A percentile compares a stretch with the other conserved stretches of the same genome.
These are phyloP conservation scores for Blastobotrys illinoisensis DNA, from an alignment of 1,139 yeast genomes.

Conservation along the genomic window DNA sequence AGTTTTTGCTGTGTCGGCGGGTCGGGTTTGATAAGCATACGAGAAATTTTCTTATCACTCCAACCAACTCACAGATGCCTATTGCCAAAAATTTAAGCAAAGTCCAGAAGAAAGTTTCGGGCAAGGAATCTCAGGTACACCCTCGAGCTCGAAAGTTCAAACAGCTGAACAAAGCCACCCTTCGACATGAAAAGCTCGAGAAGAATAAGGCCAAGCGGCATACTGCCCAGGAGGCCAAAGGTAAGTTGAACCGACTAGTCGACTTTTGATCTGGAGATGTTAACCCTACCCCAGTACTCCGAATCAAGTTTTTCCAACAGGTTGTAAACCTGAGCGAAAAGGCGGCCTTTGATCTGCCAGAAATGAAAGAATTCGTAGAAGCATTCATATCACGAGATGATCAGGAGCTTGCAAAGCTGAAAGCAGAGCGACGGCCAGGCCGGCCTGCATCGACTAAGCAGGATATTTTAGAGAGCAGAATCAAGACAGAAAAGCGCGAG, in stretches of 20 bases:
- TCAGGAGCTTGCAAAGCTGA: slow-evolving; percentile 59
- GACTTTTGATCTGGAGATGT: not conserved
- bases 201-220: slow-evolving; percentile 57
- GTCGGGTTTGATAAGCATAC: not conserved
- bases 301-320: slow-evolving; percentile 63
- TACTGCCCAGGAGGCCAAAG: slow-evolving; percentile 42
- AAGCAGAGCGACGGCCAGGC: slow-evolving; percentile 69
- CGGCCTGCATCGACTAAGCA: slow-evolving; percentile 76
- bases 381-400: slow-evolving; percentile 64
- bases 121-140: slow-evolving; percentile 51
- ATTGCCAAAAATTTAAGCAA: slow-evolving; percentile 67
- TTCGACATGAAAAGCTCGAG: slow-evolving; percentile 68
- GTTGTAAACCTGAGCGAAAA: slow-evolving; percentile 44
- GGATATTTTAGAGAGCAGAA: slow-evolving; percentile 55
- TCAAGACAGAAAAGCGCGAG: slow-evolving; percentile 54
- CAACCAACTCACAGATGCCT: slow-evolving; percentile 51
- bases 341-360: slow-evolving; percentile 46
- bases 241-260: slow-evolving; percentile 16
- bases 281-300: slow-evolving; percentile 34
- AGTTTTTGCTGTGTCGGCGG: not conserved
- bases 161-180: slow-evolving; percentile 77
- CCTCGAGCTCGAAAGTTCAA: slow-evolving; percentile 86
- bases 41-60: not conserved
- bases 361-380: slow-evolving; percentile 55
- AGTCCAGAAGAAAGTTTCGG: slow-evolving; percentile 63